Conservation (phyloP, 768 basidiomycete genomes). For the Cystobasidium tubakii region DNA sequence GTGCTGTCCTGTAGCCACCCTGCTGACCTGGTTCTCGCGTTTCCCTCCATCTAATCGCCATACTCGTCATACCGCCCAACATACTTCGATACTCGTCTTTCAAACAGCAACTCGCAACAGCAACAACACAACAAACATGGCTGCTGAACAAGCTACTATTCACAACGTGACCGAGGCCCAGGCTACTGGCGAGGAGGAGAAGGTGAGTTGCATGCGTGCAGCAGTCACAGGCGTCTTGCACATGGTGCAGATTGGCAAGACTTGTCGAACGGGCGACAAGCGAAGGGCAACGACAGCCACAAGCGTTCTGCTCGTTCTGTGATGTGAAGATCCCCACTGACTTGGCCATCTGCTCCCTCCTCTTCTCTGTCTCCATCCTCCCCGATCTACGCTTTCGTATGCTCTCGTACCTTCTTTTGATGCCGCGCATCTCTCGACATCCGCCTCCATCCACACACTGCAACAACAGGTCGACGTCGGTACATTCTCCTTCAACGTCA, state of each 20-base stretch:
- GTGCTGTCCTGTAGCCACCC: not conserved
- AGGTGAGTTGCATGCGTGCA: not conserved
- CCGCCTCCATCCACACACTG: not conserved
- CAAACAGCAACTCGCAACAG: not conserved
- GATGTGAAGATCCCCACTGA: too few species aligned
- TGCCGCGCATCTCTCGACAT: not conserved
- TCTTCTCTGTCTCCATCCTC: too few species aligned
- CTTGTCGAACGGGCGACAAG: too few species aligned
- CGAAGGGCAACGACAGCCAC: too few species aligned
- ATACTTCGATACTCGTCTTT: not conserved
- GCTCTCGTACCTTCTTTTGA: not conserved
- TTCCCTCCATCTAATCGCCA: not conserved
- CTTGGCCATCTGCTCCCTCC: too few species aligned
- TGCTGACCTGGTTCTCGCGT: not conserved
- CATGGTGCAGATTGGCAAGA: too few species aligned
- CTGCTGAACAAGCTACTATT: not conserved
- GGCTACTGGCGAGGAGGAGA: not conserved
- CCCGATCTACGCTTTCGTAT: not conserved
- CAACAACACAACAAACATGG: not conserved
- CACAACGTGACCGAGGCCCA: not conserved
- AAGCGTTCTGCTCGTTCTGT: too few species aligned
- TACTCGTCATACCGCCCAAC: not conserved
- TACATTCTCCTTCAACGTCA: constrained; percentile 13
- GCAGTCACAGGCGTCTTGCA: too few species aligned
- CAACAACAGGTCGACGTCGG: constrained; percentile 27